A percentile compares a stretch with the other conserved stretches of the same genome.
phyloP scores from a whole-genome alignment of 139 green algal species.

The Chlorella sp. region DNA sequence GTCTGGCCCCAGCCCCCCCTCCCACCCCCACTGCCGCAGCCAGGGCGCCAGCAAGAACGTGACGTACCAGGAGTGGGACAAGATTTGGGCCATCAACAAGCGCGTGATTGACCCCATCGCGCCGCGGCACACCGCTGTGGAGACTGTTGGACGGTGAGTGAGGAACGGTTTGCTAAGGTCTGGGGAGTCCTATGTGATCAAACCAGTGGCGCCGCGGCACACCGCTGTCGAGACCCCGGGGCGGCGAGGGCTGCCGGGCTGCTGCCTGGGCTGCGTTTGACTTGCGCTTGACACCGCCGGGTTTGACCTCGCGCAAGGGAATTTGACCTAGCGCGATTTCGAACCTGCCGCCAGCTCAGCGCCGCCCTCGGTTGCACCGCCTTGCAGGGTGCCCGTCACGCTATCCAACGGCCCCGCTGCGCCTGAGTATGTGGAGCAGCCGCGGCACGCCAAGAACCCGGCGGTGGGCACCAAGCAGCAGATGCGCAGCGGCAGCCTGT shows the following conservation, averaged over 20 bases:
- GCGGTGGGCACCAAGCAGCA: conserved; percentile 80
- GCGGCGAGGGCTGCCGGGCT: too few species aligned
- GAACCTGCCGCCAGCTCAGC: too few species aligned
- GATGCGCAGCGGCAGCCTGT: conserved; percentile 56
- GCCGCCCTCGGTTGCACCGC: not conserved
- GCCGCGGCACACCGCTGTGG: conserved; percentile 90
- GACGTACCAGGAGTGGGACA: conserved; percentile 95
- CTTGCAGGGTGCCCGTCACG: conserved; percentile 63
- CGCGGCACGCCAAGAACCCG: conserved; percentile 93
- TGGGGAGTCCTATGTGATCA: too few species aligned
- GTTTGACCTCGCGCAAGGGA: too few species aligned
- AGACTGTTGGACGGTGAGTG: conserved; percentile 28
- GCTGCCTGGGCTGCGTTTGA: too few species aligned
- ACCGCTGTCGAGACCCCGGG: conserved; percentile 74
- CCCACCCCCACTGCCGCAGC: not conserved
- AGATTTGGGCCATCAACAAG: conserved; percentile 99
- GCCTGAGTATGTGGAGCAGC: conserved; percentile 65
- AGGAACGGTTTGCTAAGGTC: too few species aligned
- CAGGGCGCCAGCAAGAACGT: conserved; percentile 95
- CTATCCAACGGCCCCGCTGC: conserved; percentile 63
- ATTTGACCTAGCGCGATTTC: too few species aligned
- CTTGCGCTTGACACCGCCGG: too few species aligned
- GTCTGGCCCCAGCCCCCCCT: not conserved
- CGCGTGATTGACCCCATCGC: conserved; percentile 85
- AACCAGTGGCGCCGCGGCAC: conserved; percentile 87